Evolutionary conservation across 2,329 filamentous ascomycete species (phyloP).

Genomic region (Cordyceps tenuipes): DNA sequence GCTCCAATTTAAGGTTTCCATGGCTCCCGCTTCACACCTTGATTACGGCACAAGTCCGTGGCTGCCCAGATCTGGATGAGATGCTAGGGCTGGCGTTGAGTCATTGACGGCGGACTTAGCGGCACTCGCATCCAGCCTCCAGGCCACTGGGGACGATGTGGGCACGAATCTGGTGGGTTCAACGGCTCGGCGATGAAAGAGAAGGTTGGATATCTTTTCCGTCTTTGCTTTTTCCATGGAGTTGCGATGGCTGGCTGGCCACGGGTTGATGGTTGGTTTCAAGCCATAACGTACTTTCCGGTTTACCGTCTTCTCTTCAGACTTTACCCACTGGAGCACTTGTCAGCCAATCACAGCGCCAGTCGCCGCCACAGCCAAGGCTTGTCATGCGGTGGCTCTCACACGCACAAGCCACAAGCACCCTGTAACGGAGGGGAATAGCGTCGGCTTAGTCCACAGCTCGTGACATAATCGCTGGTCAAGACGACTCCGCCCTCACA

Average conservation of each 20-base stretch:
- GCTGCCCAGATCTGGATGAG: background rate
- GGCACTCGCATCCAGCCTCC: background rate
- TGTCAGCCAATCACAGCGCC: background rate
- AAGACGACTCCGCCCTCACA: background rate
- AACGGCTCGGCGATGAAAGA: background rate
- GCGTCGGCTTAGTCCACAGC: constrained; percentile 3
- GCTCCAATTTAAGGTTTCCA: background rate
- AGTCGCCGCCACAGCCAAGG: background rate
- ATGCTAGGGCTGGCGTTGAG: background rate
- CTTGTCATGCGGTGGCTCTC: background rate
- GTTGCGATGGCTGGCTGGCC: background rate
- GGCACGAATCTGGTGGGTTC: background rate
- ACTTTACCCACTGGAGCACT: background rate
- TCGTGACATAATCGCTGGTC: background rate
- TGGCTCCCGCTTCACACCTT: background rate
- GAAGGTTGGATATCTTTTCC: background rate
- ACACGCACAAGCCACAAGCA: background rate
- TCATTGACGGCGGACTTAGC: background rate
- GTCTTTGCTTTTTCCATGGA: no score
- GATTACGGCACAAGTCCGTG: constrained; percentile 2
- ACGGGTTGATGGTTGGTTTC: background rate
- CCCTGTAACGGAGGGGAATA: background rate
- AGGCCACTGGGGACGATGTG: background rate
- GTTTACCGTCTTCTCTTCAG: background rate
- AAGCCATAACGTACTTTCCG: background rate